Base-by-base conservation (phyloP, 2,329 filamentous ascomycete species). In the Thelonectria rubi region DNA sequence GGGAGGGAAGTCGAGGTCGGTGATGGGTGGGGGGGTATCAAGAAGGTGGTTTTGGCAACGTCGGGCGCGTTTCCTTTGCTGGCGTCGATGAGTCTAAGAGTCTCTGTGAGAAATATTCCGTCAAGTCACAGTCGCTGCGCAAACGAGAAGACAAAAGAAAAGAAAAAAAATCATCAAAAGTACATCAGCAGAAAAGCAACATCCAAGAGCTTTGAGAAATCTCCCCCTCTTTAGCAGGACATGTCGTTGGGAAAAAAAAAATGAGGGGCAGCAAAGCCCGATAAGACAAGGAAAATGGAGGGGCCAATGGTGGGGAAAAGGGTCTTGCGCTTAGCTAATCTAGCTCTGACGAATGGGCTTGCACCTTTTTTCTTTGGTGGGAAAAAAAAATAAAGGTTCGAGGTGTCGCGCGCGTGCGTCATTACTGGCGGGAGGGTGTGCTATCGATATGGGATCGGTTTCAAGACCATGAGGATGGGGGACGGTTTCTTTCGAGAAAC, bases 211-310 rank as follows among this genome's bases (percentile, higher is more conserved):
- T n/a, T n/a, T n/a, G n/a, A n/a, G 26, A 6, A 30, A 30, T 48
- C 30, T 42, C n/a, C 34, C 20, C 42, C 17, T 46, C 34, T 14
- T 14, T 21, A 32, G 21, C 24, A 47, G 40, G 20, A 14, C 40
- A 49, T 45, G 56, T 54, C 24, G 26, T 59, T 21, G n/a, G 30
- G 4, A 24, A 43, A 50, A 55, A 59, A 54, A 32, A 49, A 59
- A 48, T 54, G 57, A 60, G 51, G 57, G 57, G 34, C 34, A 15
- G 49, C 26, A 30, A 6, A 9, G 5, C 5, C 26, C 57, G 50
- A 59, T 59, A 55, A 59, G 50, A 59, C 34, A 24, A 11, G 24
- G 5, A 30, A 40, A 32, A 59, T 59, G 26, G 57, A 55, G 57
- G 57, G 57, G 57, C 57, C 49, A 4, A 39, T 37, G 47, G 39